These are phyloP conservation scores for Cytidiella melzeri DNA, from an alignment of 768 basidiomycete species.

Conservation along the genomic window DNA sequence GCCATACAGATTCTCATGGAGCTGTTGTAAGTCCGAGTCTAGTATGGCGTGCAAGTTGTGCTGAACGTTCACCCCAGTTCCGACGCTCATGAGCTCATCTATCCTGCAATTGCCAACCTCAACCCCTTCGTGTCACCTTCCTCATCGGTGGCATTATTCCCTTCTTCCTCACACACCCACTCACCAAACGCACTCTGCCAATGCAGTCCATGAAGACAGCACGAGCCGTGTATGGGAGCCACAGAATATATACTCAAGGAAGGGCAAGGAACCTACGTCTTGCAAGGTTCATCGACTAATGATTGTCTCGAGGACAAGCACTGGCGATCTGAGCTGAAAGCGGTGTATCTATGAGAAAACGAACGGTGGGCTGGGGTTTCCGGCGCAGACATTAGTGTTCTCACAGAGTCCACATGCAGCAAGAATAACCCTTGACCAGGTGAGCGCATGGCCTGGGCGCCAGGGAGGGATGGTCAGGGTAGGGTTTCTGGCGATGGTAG, in stretches of 20 bases:
- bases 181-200: slow-evolving; percentile 26
- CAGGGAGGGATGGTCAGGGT: slow-evolving; percentile 67
- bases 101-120: slow-evolving; percentile 47
- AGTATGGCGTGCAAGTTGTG: too few relatives aligned
- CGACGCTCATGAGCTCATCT: slow-evolving; percentile 49
- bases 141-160: slow-evolving; percentile 47
- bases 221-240: too few relatives aligned
- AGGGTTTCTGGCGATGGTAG: slow-evolving; percentile 38
- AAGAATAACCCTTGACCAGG: slow-evolving; percentile 30
- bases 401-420: slow-evolving; percentile 28
- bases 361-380: slow-evolving; percentile 43
- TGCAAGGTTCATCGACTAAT: slow-evolving; percentile 47
- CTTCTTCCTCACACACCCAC: slow-evolving; percentile 49
- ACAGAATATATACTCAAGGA: too few relatives aligned
- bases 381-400: slow-evolving; percentile 15
- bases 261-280: slow-evolving; percentile 18
- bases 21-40: slow-evolving; percentile 44
- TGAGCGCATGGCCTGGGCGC: slow-evolving; percentile 65
- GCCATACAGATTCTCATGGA: slow-evolving; percentile 93
- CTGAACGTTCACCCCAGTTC: slow-evolving; percentile 45
- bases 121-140: slow-evolving; percentile 39
- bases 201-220: too few relatives aligned
- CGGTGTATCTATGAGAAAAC: slow-evolving; percentile 79
- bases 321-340: slow-evolving; percentile 58
- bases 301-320: slow-evolving; percentile 57